Evolutionary conservation across 2,329 filamentous ascomycete genomes (phyloP).

Genomic region (Elsinoe necatrix): DNA sequence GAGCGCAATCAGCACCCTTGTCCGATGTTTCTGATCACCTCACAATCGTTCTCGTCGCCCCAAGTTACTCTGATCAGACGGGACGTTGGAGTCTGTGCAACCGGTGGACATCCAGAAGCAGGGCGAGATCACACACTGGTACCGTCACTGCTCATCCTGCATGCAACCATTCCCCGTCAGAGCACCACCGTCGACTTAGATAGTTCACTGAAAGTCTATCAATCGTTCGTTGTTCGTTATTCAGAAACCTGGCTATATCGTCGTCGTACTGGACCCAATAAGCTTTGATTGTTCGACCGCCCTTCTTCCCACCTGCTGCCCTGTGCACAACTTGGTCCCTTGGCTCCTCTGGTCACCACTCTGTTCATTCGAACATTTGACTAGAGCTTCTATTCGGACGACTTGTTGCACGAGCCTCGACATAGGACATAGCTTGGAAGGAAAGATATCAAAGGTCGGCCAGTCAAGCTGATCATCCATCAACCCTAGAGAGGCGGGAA

Average conservation of each 20-base stretch:
- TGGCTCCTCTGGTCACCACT: constrained; percentile 3
- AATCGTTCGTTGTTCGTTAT: constrained; percentile 10
- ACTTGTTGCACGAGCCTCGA: neutral
- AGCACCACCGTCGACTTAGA: neutral
- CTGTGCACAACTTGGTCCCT: constrained; percentile 5
- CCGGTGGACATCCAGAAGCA: constrained; percentile 12
- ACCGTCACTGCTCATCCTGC: constrained; percentile 4
- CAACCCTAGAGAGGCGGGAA: neutral
- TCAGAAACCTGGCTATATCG: constrained; percentile 11
- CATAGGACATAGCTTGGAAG: neutral
- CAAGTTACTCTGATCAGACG: neutral
- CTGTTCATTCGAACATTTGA: neutral
- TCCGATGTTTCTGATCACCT: neutral
- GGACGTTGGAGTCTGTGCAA: constrained; percentile 7
- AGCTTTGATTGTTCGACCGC: constrained; percentile 13
- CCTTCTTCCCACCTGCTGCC: constrained; percentile 4
- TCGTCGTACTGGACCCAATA: constrained; percentile 12
- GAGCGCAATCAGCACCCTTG: neutral
- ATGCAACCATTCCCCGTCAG: neutral
- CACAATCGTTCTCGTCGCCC: neutral
- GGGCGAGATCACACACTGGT: neutral
- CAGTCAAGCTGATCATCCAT: neutral
- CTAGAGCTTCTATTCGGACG: neutral
- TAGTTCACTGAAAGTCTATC: neutral
- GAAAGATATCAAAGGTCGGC: neutral